Conservation (phyloP, 2,329 filamentous ascomycete species). For the Madurella mycetomatis region DNA sequence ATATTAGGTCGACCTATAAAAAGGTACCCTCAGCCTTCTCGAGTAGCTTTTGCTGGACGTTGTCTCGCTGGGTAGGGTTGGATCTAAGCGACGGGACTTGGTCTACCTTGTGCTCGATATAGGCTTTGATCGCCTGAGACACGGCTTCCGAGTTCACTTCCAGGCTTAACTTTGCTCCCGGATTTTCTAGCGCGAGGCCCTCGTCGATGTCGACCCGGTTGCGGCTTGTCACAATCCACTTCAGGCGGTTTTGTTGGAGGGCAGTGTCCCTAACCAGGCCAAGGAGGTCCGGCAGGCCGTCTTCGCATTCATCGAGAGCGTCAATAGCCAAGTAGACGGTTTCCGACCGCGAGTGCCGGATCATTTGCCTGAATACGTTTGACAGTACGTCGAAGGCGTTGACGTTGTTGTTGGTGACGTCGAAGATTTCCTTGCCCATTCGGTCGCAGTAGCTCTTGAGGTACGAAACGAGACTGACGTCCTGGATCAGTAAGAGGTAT, state of each 20-base stretch:
- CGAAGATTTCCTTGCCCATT: too few species aligned
- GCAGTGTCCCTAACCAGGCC: not conserved
- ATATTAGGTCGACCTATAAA: constrained; percentile 4
- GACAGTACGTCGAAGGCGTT: too few species aligned
- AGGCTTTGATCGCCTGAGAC: not conserved
- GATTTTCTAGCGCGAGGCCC: not conserved
- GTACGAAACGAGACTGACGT: constrained; percentile 6
- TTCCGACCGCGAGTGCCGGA: too few species aligned
- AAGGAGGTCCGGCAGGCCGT: too few species aligned
- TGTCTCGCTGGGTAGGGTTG: not conserved
- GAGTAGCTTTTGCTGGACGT: not conserved
- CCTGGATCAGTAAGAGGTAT: constrained; percentile 2
- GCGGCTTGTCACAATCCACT: constrained; percentile 3
- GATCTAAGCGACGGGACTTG: constrained; percentile 2
- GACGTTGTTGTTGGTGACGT: too few species aligned
- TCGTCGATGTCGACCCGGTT: constrained; percentile 2
- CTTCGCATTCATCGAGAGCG: too few species aligned
- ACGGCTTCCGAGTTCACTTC: constrained; percentile 3
- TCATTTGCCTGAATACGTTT: too few species aligned
- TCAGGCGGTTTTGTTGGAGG: not conserved
- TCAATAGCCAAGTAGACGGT: too few species aligned
- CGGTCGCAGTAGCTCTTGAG: not conserved
- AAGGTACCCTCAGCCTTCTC: constrained; percentile 5
- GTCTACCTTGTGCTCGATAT: constrained; percentile 1
- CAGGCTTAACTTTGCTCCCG: constrained; percentile 2